phyloP scores from a whole-genome alignment of 2,329 filamentous ascomycete species.

The Colletotrichum filicis region DNA sequence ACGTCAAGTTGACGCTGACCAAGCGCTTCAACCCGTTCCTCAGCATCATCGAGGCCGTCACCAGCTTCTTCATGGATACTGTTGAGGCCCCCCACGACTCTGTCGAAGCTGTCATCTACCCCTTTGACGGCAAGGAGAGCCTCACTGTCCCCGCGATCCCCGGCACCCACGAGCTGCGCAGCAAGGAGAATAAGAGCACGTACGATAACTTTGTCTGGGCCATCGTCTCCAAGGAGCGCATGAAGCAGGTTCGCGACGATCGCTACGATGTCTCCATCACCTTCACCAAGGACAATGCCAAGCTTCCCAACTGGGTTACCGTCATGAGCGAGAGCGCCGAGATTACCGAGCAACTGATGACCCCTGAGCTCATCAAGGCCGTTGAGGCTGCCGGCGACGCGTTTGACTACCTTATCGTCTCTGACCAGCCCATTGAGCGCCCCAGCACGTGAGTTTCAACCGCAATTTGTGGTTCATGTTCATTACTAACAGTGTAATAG shows the following conservation, averaged over 20 bases:
- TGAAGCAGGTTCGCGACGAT: slow-evolving; percentile 90
- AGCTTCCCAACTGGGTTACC: slow-evolving; percentile 89
- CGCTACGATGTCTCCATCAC: slow-evolving; percentile 96
- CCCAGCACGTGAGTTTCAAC: slow-evolving; percentile 76
- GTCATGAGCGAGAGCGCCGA: slow-evolving; percentile 98
- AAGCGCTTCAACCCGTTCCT: slow-evolving; percentile 88
- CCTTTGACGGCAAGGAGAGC: slow-evolving; percentile 92
- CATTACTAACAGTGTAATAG: slow-evolving; percentile 53
- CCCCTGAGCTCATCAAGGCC: slow-evolving; percentile 85
- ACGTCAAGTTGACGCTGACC: slow-evolving; percentile 82
- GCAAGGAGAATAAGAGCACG: slow-evolving; percentile 70
- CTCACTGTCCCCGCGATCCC: slow-evolving; percentile 76
- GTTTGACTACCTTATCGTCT: slow-evolving; percentile 88
- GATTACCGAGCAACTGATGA: slow-evolving; percentile 88
- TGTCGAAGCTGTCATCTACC: slow-evolving; percentile 81
- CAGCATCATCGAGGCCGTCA: slow-evolving; percentile 69
- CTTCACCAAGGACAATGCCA: slow-evolving; percentile 89
- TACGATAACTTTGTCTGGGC: slow-evolving; percentile 97
- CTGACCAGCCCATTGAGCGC: slow-evolving; percentile 89
- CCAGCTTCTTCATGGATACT: slow-evolving; percentile 85
- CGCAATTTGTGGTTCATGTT: background rate
- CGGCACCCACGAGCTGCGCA: slow-evolving; percentile 66
- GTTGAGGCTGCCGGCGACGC: slow-evolving; percentile 81
- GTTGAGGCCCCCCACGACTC: slow-evolving; percentile 76
- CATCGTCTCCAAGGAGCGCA: slow-evolving; percentile 92